Evolutionary conservation across 1,284 basidiomycete genomes (phyloP), one percentile per base, ranked within the genome.

Genomic region (Irpex sp.): DNA sequence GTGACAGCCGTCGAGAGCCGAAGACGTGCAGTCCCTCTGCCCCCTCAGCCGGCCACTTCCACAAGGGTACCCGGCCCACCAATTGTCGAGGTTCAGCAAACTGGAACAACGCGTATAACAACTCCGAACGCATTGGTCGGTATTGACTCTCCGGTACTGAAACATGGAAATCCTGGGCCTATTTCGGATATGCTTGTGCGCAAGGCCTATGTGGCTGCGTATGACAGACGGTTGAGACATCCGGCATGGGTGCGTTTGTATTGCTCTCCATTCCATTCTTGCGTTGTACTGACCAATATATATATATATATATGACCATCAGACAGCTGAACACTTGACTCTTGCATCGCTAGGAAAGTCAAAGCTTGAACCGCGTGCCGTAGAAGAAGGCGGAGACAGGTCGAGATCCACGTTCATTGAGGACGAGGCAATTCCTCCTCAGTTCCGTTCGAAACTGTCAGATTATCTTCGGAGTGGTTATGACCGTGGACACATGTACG

Each of bases 381-480:
- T 73, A 21, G 73, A 74, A 7, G 77, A 77, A 51, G 76, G 77
- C 36, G 90, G 83, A 0, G 92, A 96, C 74, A 81, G 94, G 57
- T 78, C 82, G 3, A 91, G 91, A 71, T 94, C 92, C n/a, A 81
- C 80, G 0, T 99, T 99, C 78, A 78, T 81, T 58, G 97, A 99
- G 74, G 97, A 99, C 75, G 80, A 81, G 55, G 83, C 84, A 1
- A 78, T 98, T 15, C 96, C 97, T 0, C 79, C 79, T 57, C 70
- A 81, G 61, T 99, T 98, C 82, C 85, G 96, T 36, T 91, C 97
- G 0, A 91, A 86, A 65, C 79, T 98, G 67, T 82, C 88, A 69
- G 95, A 98, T 74, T 97, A 98, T 75, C 97, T 98, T 77, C 83
- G 85, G 64, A 96, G 93, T 70, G 97, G 97, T 11, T 99, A 98